Evolutionary conservation across 148 eudicot genomes (phyloP), one percentile per base, ranked within the genome.

Genomic region (Fagopyrum tataricum): DNA sequence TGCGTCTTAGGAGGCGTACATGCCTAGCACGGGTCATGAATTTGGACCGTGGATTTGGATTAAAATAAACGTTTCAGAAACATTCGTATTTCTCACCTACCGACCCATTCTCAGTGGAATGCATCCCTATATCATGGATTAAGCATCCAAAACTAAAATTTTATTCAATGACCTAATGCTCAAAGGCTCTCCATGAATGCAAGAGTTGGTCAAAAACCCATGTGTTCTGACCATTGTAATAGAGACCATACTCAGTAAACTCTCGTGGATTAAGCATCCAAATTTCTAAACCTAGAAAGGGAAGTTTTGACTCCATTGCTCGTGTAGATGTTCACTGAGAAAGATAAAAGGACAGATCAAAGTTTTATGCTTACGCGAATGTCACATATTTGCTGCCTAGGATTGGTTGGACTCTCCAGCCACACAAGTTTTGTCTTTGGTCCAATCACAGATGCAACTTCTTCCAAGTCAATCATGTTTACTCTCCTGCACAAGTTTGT

Each of bases 381-480:
- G 85, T 96, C 96, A 78, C 92, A 92, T 68, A 96, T 90, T 82
- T 92, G 97, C 81, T 82, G 96, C 41, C 99, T 87, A 47, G 99
- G 99, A 78, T 96, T 96, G 69, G 99, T 92, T 70, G 97, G 97
- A 81, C 90, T 92, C 82, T 96, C 99, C 79, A 96, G 80, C 99
- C 99, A 96, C 44, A 96, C 91, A 82, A 96, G 99, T 90, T 92
- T 96, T 73, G 99, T 96, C 84, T 61, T 42, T 53, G 94, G 87
- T 52, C 89, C 85, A 83, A 96, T 90, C 77, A 92, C 87, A 72
- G 97, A 83, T n/a, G 96, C 91, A 53, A 96, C 95, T 81, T 85
- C 94, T n/a, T 90, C 87, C 75, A 92, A 82, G 67, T 96, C 78
- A 73, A 88, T 77, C 26, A 89, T 87, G 80, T 96, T 85, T 20